Conservation (phyloP, 345 rosid species). For the Acer campestre region DNA sequence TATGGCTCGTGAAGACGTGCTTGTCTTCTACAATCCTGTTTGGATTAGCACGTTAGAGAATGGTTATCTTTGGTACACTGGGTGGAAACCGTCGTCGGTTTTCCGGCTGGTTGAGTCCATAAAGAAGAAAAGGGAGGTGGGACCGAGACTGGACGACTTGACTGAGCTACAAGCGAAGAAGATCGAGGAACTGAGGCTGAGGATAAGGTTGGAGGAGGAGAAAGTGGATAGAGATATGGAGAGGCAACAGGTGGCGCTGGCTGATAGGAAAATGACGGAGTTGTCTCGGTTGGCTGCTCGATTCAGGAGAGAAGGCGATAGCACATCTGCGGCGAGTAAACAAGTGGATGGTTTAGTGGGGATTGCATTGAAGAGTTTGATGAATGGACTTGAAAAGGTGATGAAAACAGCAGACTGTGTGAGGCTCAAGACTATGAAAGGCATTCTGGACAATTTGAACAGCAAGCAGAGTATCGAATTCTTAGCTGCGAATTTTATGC, state of each 20-base stretch:
- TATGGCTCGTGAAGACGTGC: conserved; percentile 60
- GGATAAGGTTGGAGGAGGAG: conserved; percentile 64
- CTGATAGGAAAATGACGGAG: conserved; percentile 67
- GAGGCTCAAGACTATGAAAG: conserved; percentile 74
- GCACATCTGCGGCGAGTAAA: conserved; percentile 11
- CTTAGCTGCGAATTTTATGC: conserved; percentile 48
- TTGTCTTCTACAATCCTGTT: conserved; percentile 58
- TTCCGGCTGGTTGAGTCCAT: conserved; percentile 55
- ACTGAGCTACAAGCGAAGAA: conserved; percentile 51
- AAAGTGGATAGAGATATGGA: conserved; percentile 84
- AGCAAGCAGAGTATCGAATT: conserved; percentile 65
- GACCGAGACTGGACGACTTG: conserved; percentile 30
- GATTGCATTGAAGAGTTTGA: conserved; percentile 48
- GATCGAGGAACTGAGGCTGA: conserved; percentile 57
- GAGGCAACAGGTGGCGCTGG: conserved; percentile 77
- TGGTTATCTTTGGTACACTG: conserved; percentile 73
- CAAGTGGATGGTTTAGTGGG: conserved; percentile 38
- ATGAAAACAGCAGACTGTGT: conserved; percentile 86
- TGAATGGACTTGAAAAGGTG: conserved; percentile 57
- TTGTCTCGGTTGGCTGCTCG: conserved; percentile 45
- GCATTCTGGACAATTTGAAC: conserved; percentile 62
- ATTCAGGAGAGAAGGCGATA: conserved; percentile 1
- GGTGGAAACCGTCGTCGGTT: conserved; percentile 73
- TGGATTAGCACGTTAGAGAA: conserved; percentile 71
- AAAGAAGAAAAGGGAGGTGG: conserved; percentile 28